Evolutionary conservation across 768 basidiomycete genomes (phyloP).

Genomic region (Lentinula raphanica): DNA sequence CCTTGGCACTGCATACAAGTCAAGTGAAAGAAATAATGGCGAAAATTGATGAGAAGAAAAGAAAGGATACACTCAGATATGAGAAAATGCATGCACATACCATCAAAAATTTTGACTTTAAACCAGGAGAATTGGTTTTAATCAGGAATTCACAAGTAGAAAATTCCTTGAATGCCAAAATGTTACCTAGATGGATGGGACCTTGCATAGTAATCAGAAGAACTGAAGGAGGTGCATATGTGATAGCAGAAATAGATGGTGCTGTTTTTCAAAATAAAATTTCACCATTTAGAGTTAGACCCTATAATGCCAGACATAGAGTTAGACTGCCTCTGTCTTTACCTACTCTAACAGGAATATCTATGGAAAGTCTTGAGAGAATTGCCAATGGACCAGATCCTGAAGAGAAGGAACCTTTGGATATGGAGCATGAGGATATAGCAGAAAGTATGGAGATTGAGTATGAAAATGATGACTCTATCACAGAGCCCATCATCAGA

Average conservation of each 20-base stretch:
- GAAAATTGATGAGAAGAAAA: too few relatives aligned
- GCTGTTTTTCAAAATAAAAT: background rate
- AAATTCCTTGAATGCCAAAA: constrained; percentile 13
- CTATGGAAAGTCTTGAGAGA: background rate
- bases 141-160: constrained; percentile 17
- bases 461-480: background rate
- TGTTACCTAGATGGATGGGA: constrained; percentile 16
- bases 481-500: background rate
- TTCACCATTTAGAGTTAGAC: constrained; percentile 5
- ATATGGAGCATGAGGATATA: background rate
- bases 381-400: background rate
- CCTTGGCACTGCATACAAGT: too few relatives aligned
- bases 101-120: constrained; percentile 18
- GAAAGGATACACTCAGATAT: too few relatives aligned
- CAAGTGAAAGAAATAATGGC: too few relatives aligned
- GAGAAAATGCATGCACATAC: constrained; percentile 12
- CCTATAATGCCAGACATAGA: background rate
- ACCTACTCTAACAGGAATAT: background rate
- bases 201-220: constrained; percentile 17
- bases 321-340: background rate
- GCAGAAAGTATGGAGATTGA: background rate
- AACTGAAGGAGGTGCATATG: constrained; percentile 9
- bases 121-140: constrained; percentile 11
- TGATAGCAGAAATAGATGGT: constrained; percentile 8
- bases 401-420: background rate